Evolutionary conservation across 129 eudicot species (phyloP), one percentile per base, ranked within the genome.

Genomic region (Mikania micrantha): DNA sequence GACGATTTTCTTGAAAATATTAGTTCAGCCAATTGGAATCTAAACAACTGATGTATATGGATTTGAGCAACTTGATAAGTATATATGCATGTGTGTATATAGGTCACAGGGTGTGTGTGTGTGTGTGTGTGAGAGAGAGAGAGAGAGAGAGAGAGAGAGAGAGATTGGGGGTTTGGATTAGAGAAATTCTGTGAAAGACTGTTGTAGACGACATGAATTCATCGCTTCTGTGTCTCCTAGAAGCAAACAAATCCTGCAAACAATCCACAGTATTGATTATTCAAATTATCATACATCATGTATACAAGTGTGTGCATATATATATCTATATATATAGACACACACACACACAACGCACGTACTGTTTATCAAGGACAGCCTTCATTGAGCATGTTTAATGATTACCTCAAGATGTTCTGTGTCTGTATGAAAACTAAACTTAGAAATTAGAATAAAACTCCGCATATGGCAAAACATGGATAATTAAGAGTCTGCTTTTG

Each of bases 171-270:
- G 17, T 60, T 64, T 65, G 27, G 40, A 71, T 24, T 71, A 39
- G 67, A 45, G 52, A 53, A 41, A 2, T 64, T 57, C 67, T 34
- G 44, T 10, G 56, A 62, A 59, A 70, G 38, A 71, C 76, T 69
- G 64, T 65, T 71, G 72, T 58, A 65, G 67, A 77, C 68, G 31
- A 38, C 25, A 64, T 71, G 57, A 57, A 71, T 56, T 77, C 73
- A 77, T 77, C 73, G 25, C 65, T 76, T 77, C 45, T 21, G 44
- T 66, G 72, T 69, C 77, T 63, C 72, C 81, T 62, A 62, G 67
- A 60, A 60, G 48, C 64, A 76, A 77, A 77, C 81, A 69, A 28
- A 69, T 77, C 76, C 81, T 77, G 76, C 76, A 70, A 77, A 66
- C 71, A 77, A 52, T 71, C 77, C 31, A 63, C 24, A 35, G 45